These are phyloP conservation scores for Xenosphaeropsis pyriputrescens DNA, from an alignment of 2,329 filamentous ascomycete species.

Conservation along the genomic window DNA sequence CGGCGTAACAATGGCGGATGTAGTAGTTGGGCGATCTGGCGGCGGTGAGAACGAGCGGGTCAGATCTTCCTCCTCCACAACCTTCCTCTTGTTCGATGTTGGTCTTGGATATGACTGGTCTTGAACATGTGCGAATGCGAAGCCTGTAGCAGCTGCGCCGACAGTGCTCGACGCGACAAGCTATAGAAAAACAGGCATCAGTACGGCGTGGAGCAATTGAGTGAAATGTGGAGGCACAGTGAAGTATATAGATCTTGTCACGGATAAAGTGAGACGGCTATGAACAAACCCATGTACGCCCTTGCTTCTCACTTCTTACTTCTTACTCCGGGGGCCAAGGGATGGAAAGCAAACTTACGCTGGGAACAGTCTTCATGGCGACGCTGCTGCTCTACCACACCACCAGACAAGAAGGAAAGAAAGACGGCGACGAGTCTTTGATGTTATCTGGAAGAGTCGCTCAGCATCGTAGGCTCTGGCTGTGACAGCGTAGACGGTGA, in stretches of 20 bases:
- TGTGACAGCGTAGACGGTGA: too few species aligned
- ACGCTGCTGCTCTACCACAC: constrained; percentile 2
- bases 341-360: constrained; percentile 3
- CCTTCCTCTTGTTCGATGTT: constrained; percentile 16
- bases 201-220: neutral
- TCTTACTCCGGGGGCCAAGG: neutral
- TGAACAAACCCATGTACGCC: neutral
- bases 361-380: constrained; percentile 6
- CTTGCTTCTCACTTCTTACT: constrained; percentile 1
- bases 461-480: too few species aligned
- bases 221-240: constrained; percentile 1
- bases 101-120: constrained; percentile 10
- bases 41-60: constrained; percentile 9
- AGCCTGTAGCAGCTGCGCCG: constrained; percentile 17
- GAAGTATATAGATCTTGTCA: neutral
- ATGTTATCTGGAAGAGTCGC: too few species aligned
- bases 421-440: too few species aligned
- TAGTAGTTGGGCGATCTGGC: constrained; percentile 14
- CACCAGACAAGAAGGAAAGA: constrained; percentile 2
- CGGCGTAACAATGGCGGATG: constrained; percentile 13
- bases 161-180: constrained; percentile 21
- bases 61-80: constrained; percentile 8
- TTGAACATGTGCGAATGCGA: constrained; percentile 17
- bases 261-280: too few species aligned
- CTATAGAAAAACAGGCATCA: constrained; percentile 8